These are phyloP conservation scores for Aspergillus unguis DNA, from an alignment of 2,329 filamentous ascomycete genomes.

Conservation along the genomic window DNA sequence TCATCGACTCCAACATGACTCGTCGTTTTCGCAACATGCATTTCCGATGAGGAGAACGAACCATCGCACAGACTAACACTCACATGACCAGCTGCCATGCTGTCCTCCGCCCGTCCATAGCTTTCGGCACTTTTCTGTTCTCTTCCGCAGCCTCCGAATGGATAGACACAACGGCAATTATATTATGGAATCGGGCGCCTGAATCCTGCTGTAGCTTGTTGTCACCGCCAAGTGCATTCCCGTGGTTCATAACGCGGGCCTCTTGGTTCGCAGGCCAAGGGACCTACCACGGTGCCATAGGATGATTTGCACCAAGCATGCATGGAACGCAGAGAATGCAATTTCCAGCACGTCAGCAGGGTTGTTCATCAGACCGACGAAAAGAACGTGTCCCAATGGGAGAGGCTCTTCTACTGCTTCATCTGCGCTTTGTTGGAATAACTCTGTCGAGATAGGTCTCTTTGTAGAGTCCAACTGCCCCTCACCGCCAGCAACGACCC, in stretches of 20 bases:
- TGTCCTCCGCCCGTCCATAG: constrained; percentile 15
- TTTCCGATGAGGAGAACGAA: constrained; percentile 1
- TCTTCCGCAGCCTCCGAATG: constrained; percentile 36
- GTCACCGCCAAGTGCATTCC: background rate
- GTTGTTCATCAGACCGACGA: background rate
- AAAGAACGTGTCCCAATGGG: constrained; percentile 9
- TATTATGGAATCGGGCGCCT: constrained; percentile 9
- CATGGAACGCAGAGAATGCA: constrained; percentile 26
- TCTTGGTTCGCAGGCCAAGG: constrained; percentile 1
- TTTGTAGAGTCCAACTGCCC: background rate
- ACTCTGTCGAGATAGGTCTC: background rate
- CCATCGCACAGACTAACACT: constrained; percentile 11
- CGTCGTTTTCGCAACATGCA: constrained; percentile 6
- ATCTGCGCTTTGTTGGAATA: background rate
- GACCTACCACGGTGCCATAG: background rate
- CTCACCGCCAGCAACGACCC: no score
- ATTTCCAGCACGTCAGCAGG: constrained; percentile 14
- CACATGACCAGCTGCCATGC: constrained; percentile 21
- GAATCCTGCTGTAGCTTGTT: background rate
- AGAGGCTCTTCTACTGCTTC: constrained; percentile 11
- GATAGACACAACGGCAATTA: constrained; percentile 29
- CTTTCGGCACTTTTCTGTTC: constrained; percentile 9
- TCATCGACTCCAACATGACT: constrained; percentile 1
- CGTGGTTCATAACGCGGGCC: background rate
- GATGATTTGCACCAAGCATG: constrained; percentile 8